Conservation (phyloP, 352 stramenopile species). For the Globisporangium sylvaticum region DNA sequence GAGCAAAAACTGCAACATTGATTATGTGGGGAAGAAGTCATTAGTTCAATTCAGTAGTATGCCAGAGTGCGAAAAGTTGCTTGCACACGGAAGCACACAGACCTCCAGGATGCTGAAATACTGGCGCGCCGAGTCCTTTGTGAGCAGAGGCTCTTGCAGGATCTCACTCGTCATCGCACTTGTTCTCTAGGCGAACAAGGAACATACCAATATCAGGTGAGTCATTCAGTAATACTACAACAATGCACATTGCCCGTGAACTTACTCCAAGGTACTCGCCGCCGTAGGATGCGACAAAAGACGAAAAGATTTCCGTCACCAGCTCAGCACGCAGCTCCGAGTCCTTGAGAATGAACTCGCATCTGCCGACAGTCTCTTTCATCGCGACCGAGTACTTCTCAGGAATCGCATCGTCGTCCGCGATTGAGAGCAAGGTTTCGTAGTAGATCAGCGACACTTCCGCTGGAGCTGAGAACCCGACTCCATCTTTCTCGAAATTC, state of each 20-base stretch:
- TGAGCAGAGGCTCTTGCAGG: constrained; percentile 62
- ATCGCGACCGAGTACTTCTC: constrained; percentile 34
- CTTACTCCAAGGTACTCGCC: constrained; percentile 65
- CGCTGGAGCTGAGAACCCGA: constrained; percentile 12
- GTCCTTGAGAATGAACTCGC: constrained; percentile 61
- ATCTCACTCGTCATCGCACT: constrained; percentile 45
- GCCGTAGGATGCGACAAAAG: constrained; percentile 50
- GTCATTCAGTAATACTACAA: background rate
- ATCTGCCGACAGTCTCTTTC: constrained; percentile 43
- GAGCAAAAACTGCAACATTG: constrained; percentile 41
- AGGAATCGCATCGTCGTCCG: constrained; percentile 37
- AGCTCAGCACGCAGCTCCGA: constrained; percentile 64
- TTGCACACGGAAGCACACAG: background rate
- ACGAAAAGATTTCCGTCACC: constrained; percentile 63
- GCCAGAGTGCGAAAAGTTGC: background rate
- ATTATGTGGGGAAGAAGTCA: background rate
- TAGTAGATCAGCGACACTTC: constrained; percentile 46
- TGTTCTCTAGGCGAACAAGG: constrained; percentile 40
- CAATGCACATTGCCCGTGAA: background rate
- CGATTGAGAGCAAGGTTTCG: constrained; percentile 46
- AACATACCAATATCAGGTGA: background rate
- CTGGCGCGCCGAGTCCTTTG: constrained; percentile 48
- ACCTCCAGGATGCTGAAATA: constrained; percentile 73
- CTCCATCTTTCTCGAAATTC: constrained; percentile 43
- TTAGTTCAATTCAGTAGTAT: background rate